Evolutionary conservation across 164 flowering plant species (phyloP).

Genomic region (Dillenia turbinata): DNA sequence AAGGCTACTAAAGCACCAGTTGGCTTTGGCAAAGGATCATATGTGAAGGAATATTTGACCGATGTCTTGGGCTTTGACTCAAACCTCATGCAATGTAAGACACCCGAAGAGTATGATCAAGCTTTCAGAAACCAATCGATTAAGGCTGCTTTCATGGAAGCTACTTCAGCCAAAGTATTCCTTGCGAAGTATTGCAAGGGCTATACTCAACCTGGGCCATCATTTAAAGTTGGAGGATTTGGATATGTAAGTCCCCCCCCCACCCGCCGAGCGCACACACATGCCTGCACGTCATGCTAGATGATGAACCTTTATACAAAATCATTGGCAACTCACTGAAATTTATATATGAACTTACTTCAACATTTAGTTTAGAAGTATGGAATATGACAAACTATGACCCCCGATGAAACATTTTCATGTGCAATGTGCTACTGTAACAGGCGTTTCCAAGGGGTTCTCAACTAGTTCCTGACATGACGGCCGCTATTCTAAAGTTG

Average conservation of each 20-base stretch:
- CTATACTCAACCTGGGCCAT: slow-evolving; percentile 16
- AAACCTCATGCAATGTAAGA: neutral
- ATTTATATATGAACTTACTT: too few species aligned
- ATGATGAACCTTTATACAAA: too few species aligned
- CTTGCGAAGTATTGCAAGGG: slow-evolving; percentile 23
- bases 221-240: slow-evolving; percentile 29
- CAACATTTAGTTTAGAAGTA: too few species aligned
- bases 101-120: slow-evolving; percentile 11
- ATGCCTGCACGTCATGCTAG: too few species aligned
- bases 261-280: too few species aligned
- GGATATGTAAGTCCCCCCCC: slow-evolving; percentile 20
- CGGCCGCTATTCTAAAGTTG: slow-evolving; percentile 21
- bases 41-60: slow-evolving; percentile 12
- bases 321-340: too few species aligned
- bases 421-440: neutral
- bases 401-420: neutral
- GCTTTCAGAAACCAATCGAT: slow-evolving; percentile 17
- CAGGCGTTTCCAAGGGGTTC: slow-evolving; percentile 33
- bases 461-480: slow-evolving; percentile 21
- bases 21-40: slow-evolving; percentile 16
- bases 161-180: slow-evolving; percentile 19
- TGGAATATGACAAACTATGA: neutral
- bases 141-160: slow-evolving; percentile 24
- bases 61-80: slow-evolving; percentile 8
- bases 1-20: slow-evolving; percentile 8